Conservation (phyloP, 768 basidiomycete species). For the Leccinum aurantiacum region DNA sequence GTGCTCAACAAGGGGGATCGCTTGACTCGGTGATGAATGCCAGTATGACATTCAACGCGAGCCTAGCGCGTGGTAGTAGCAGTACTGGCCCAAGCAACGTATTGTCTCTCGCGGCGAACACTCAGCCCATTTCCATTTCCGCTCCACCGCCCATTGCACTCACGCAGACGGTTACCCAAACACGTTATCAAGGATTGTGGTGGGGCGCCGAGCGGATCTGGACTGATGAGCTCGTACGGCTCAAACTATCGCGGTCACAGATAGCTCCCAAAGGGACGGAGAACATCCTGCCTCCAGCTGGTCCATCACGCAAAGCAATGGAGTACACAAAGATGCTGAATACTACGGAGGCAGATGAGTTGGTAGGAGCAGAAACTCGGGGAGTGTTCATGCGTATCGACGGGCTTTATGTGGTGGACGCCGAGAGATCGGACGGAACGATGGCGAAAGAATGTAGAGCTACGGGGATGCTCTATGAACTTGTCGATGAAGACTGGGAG, state of each 20-base stretch:
- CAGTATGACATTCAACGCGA: slow-evolving; percentile 44
- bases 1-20: slow-evolving; percentile 22
- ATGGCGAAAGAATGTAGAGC: slow-evolving; percentile 58
- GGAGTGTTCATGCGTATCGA: slow-evolving; percentile 74
- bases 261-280: slow-evolving; percentile 66
- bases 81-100: slow-evolving; percentile 11
- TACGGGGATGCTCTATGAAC: slow-evolving; percentile 75
- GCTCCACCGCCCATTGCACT: slow-evolving; percentile 20
- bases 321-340: slow-evolving; percentile 28
- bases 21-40: slow-evolving; percentile 47
- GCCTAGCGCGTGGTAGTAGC: slow-evolving; percentile 15
- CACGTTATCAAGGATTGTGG: slow-evolving; percentile 79
- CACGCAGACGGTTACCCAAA: slow-evolving; percentile 44
- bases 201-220: slow-evolving; percentile 90
- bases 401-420: slow-evolving; percentile 63
- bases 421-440: slow-evolving; percentile 40
- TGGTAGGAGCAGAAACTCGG: slow-evolving; percentile 37
- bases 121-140: slow-evolving; percentile 10
- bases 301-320: slow-evolving; percentile 40
- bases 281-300: slow-evolving; percentile 60
- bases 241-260: slow-evolving; percentile 66
- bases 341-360: slow-evolving; percentile 8
- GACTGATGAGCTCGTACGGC: slow-evolving; percentile 79
- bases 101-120: not conserved
- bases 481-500: slow-evolving; percentile 75